These are phyloP conservation scores for Primulina eburnea DNA, from an alignment of 257 asterid species.

Conservation along the genomic window DNA sequence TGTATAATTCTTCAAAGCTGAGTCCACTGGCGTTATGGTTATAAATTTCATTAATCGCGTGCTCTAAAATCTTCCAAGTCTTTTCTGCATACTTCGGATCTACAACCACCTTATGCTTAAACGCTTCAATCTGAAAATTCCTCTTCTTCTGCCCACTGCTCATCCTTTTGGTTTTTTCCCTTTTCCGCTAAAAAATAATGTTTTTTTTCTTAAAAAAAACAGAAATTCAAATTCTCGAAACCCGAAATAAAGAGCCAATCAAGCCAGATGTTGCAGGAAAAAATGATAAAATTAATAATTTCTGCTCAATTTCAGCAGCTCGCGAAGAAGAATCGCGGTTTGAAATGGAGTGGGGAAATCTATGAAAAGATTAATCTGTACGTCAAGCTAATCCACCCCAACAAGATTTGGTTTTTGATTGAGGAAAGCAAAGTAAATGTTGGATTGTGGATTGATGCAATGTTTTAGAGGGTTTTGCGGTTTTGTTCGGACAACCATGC, in stretches of 20 bases:
- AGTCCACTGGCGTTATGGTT: slow-evolving; percentile 86
- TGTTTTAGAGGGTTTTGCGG: slow-evolving; percentile 21
- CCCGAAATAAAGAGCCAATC: slow-evolving; percentile 16
- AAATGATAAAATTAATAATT: not conserved
- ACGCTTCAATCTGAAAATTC: slow-evolving; percentile 86
- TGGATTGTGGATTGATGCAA: slow-evolving; percentile 25
- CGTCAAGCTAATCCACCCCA: slow-evolving; percentile 24
- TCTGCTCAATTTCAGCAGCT: slow-evolving; percentile 14
- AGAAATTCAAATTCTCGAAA: slow-evolving; percentile 6
- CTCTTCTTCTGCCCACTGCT: slow-evolving; percentile 65
- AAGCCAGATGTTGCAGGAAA: slow-evolving; percentile 9
- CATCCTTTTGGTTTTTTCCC: slow-evolving; percentile 27
- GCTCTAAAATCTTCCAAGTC: slow-evolving; percentile 88
- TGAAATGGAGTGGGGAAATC: slow-evolving; percentile 18
- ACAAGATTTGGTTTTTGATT: slow-evolving; percentile 10
- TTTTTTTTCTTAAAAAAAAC: not conserved
- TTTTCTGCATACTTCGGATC: slow-evolving; percentile 92
- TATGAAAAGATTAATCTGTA: slow-evolving; percentile 19
- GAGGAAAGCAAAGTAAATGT: not conserved
- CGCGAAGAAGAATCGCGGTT: slow-evolving; percentile 15
- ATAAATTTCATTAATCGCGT: slow-evolving; percentile 84
- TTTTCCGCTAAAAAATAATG: not conserved
- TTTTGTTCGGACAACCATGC: not conserved
- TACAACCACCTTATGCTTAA: slow-evolving; percentile 80
- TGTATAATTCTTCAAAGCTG: slow-evolving; percentile 83